Evolutionary conservation across 192 early-diverging fungal species (phyloP).

Genomic region (Linderina pennispora): DNA sequence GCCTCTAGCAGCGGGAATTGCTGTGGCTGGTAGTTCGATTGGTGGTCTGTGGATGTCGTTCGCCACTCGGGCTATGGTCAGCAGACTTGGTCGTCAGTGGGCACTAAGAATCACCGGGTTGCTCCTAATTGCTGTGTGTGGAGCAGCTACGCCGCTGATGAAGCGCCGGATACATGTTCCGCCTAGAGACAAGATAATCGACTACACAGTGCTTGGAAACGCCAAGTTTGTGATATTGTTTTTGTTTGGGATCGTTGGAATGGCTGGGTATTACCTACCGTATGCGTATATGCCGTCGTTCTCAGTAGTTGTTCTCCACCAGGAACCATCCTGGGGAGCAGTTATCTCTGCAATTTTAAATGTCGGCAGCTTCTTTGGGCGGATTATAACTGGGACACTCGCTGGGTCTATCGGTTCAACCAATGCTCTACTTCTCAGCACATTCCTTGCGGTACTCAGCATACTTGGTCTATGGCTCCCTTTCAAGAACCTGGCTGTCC

Average conservation of each 20-base stretch:
- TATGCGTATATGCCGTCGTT: constrained; percentile 29
- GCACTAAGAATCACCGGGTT: constrained; percentile 63
- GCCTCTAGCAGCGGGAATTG: constrained; percentile 66
- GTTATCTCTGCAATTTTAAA: constrained; percentile 32
- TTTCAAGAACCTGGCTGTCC: constrained; percentile 6
- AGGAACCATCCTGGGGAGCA: constrained; percentile 11
- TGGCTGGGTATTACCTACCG: constrained; percentile 18
- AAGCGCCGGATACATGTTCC: constrained; percentile 12
- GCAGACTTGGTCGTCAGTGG: constrained; percentile 54
- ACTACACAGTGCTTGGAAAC: constrained; percentile 5
- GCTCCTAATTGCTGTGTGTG: constrained; percentile 22
- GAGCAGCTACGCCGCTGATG: constrained; percentile 9
- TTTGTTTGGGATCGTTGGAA: constrained; percentile 5
- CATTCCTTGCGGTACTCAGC: constrained; percentile 1
- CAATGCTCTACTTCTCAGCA: constrained; percentile 7
- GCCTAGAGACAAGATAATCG: constrained; percentile 17
- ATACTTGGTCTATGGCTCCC: constrained; percentile 30
- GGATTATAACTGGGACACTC: constrained; percentile 13
- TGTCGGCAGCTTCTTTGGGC: constrained; percentile 12
- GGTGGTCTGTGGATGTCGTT: constrained; percentile 64
- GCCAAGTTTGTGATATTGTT: constrained; percentile 20
- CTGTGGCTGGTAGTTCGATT: constrained; percentile 60
- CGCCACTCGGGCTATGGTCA: constrained; percentile 50
- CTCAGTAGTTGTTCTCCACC: constrained; percentile 1
- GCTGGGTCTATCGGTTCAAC: constrained; percentile 19